Percentiles rank a stretch among this genome's conserved stretches.
Conservation (phyloP, 805 yeast genomes). For the Candida fluviatilis region DNA sequence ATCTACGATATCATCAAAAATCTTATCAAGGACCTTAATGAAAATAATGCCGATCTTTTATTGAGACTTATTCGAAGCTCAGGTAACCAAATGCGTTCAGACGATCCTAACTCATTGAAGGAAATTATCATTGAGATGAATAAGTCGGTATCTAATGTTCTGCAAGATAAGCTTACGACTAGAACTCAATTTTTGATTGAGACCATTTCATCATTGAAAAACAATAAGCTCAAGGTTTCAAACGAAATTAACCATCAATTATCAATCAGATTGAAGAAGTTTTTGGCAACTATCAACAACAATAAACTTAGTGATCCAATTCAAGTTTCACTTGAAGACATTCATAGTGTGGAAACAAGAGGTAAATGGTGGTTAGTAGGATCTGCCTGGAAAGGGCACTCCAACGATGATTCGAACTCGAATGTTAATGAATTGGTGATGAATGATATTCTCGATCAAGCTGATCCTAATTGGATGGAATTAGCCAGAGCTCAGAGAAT, state of each 20-base stretch:
- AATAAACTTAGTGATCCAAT: conserved; percentile 64
- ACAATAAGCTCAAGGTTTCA: conserved; percentile 64
- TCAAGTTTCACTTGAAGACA: conserved; percentile 80
- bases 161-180: conserved; percentile 39
- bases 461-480: conserved; percentile 85
- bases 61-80: conserved; percentile 67
- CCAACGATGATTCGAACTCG: conserved; percentile 6
- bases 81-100: conserved; percentile 83
- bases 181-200: conserved; percentile 83
- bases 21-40: conserved; percentile 55
- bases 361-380: conserved; percentile 99
- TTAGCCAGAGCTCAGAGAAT: conserved; percentile 83
- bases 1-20: conserved; percentile 69
- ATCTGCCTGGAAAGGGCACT: conserved; percentile 85
- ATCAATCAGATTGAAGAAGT: conserved; percentile 58
- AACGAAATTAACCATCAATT: conserved; percentile 53
- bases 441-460: conserved; percentile 59
- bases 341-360: conserved; percentile 64
- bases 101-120: conserved; percentile 83
- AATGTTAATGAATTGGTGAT: conserved; percentile 40
- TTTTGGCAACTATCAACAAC: conserved; percentile 48
- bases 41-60: conserved; percentile 71
- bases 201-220: conserved; percentile 78
- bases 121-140: conserved; percentile 67
- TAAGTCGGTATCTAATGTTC: conserved; percentile 35